These are phyloP conservation scores for Helenozyma baotianmanensis DNA, from an alignment of 805 yeast genomes.

Conservation along the genomic window DNA sequence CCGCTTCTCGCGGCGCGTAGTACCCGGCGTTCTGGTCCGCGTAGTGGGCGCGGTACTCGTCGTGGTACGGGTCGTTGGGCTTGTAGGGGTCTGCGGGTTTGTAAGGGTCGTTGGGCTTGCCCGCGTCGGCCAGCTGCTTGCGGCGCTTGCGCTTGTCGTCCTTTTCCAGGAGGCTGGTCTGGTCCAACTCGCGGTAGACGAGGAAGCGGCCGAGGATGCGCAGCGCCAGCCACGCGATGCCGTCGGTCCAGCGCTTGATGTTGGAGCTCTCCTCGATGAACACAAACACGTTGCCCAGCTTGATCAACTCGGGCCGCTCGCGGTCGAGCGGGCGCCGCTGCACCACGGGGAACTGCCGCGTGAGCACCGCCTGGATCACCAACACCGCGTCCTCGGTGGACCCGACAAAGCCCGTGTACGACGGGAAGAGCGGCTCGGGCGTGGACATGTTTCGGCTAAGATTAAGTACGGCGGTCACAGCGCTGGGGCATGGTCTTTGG, in stretches of 20 bases:
- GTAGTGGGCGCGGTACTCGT: conserved; percentile 4
- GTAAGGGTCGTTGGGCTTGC: background rate
- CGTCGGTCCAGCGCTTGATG: conserved; percentile 94
- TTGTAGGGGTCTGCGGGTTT: conserved; percentile 2
- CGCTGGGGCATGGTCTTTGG: too few relatives aligned
- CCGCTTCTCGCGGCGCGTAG: background rate
- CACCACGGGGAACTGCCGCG: conserved; percentile 55
- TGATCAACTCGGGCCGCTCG: conserved; percentile 62
- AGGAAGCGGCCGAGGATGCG: conserved; percentile 81
- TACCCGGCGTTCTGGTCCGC: background rate
- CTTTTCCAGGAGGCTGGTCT: conserved; percentile 35
- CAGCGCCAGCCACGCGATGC: conserved; percentile 91
- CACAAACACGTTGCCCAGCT: conserved; percentile 77
- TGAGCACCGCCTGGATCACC: conserved; percentile 73
- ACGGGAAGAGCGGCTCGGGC: conserved; percentile 6
- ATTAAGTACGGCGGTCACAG: too few relatives aligned
- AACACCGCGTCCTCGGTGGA: conserved; percentile 80
- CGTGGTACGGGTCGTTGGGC: background rate
- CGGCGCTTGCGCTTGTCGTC: conserved; percentile 41
- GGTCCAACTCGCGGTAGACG: conserved; percentile 65
- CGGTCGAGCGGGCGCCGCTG: conserved; percentile 78
- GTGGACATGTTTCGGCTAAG: too few relatives aligned
- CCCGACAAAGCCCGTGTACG: conserved; percentile 61
- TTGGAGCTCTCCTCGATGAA: conserved; percentile 79
- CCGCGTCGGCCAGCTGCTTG: conserved; percentile 12